Conservation (phyloP, 2,329 filamentous ascomycete genomes). For the Pseudocercospora fuligena region DNA sequence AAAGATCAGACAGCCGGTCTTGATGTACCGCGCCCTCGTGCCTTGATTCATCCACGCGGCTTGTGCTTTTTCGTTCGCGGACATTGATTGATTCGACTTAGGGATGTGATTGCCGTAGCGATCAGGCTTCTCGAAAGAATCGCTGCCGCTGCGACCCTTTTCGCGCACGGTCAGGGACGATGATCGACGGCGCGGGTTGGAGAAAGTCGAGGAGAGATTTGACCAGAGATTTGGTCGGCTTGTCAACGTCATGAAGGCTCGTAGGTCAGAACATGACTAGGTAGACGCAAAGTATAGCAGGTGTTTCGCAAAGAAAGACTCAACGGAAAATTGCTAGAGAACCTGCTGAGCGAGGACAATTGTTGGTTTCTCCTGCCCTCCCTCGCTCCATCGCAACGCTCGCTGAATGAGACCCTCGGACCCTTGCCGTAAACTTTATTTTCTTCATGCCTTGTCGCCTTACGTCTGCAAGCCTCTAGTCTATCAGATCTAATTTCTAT, state of each 20-base stretch:
- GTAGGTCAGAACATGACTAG: conserved; percentile 15
- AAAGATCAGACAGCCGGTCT: conserved; percentile 64
- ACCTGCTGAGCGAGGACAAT: not conserved
- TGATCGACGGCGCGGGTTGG: conserved; percentile 53
- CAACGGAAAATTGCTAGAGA: not conserved
- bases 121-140: conserved; percentile 55
- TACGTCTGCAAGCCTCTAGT: not conserved
- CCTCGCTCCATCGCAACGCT: not conserved
- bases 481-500: not conserved
- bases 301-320: conserved; percentile 7
- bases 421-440: not conserved
- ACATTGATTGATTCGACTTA: conserved; percentile 36
- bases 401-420: not conserved
- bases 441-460: not conserved
- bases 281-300: not conserved
- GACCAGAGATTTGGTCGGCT: conserved; percentile 51
- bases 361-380: not conserved
- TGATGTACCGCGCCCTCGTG: conserved; percentile 64
- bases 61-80: conserved; percentile 45
- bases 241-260: conserved; percentile 25
- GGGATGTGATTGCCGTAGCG: conserved; percentile 41
- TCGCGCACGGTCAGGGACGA: conserved; percentile 58
- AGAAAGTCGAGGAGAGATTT: conserved; percentile 49
- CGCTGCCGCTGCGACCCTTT: conserved; percentile 37
- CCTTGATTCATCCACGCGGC: conserved; percentile 64